Conservation (phyloP, 75 land plant genomes). For the Selaginella moellendorffii region DNA sequence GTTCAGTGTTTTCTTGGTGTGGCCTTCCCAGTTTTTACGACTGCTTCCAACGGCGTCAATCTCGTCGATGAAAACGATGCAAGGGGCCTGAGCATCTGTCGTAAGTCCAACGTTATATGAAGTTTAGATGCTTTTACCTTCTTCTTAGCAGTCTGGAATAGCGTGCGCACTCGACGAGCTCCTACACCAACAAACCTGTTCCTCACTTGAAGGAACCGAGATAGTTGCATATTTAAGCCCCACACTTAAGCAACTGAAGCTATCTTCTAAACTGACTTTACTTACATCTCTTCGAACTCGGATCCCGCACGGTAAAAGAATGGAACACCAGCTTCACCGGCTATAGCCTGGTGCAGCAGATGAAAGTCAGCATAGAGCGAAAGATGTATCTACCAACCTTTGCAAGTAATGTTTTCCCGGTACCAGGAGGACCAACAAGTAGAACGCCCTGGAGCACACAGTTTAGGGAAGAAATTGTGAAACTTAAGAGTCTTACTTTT, state of each 20-base stretch:
- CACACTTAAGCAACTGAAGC: background rate
- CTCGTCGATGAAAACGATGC: conserved; percentile 98
- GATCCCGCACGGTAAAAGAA: conserved; percentile 98
- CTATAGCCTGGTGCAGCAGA: conserved; percentile 57
- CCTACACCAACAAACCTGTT: conserved; percentile 99
- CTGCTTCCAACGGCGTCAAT: conserved; percentile 99
- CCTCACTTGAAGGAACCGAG: background rate
- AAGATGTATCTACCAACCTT: conserved; percentile 36
- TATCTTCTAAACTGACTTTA: background rate
- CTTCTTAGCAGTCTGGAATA: conserved; percentile 97
- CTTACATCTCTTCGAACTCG: conserved; percentile 99
- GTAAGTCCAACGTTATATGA: too few species aligned
- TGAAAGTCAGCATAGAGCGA: background rate
- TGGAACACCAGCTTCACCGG: conserved; percentile 99
- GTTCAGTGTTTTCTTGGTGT: conserved; percentile 96
- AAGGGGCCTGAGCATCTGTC: conserved; percentile 92
- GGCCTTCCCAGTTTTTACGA: conserved; percentile 99
- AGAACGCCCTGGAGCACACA: conserved; percentile 67
- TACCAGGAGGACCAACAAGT: conserved; percentile 97
- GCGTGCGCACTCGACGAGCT: conserved; percentile 95
- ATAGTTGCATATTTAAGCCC: background rate
- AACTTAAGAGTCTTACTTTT: conserved; percentile 39
- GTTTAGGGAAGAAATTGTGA: background rate
- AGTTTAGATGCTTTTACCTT: too few species aligned
- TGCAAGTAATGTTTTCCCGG: conserved; percentile 93